These are phyloP conservation scores for Acer campestre DNA, from an alignment of 345 rosid species.

Conservation along the genomic window DNA sequence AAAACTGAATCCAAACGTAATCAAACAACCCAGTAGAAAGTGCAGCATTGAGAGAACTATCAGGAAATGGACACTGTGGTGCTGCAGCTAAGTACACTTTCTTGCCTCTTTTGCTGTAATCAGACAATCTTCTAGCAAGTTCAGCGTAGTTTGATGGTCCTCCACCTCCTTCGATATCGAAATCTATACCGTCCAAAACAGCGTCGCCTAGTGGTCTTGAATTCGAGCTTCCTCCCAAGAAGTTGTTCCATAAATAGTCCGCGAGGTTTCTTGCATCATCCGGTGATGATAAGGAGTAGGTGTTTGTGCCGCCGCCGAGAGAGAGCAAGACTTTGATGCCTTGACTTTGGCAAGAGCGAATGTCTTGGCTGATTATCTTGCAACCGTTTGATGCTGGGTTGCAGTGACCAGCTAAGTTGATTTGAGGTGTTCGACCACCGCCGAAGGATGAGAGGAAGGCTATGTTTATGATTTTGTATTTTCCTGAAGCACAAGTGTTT, in stretches of 20 bases:
- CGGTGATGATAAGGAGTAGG: slow-evolving; percentile 10
- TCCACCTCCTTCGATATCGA: slow-evolving; percentile 14
- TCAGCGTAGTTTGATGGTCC: slow-evolving; percentile 12
- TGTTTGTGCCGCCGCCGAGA: slow-evolving; percentile 26
- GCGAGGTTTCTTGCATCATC: slow-evolving; percentile 28
- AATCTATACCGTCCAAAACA: slow-evolving; percentile 26
- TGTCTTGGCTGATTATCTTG: slow-evolving; percentile 1
- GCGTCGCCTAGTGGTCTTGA: slow-evolving; percentile 24
- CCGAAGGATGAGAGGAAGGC: slow-evolving; percentile 35
- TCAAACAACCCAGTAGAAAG: slow-evolving; percentile 19
- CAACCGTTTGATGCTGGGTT: slow-evolving; percentile 27
- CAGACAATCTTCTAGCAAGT: background rate
- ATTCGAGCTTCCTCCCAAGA: slow-evolving; percentile 16
- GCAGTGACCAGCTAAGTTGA: slow-evolving; percentile 38
- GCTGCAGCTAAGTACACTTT: slow-evolving; percentile 23
- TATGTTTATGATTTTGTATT: slow-evolving; percentile 25
- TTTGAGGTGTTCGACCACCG: slow-evolving; percentile 18
- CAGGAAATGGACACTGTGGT: slow-evolving; percentile 27
- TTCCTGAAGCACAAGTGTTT: slow-evolving; percentile 19
- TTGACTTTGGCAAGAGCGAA: slow-evolving; percentile 22
- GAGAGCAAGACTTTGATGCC: slow-evolving; percentile 37
- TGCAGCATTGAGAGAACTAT: slow-evolving; percentile 4
- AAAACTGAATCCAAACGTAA: slow-evolving; percentile 26
- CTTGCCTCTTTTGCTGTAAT: background rate
- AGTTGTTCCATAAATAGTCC: slow-evolving; percentile 18